A percentile compares a stretch with the other conserved stretches of the same genome.
Evolutionary conservation across 495 filamentous ascomycete species (phyloP).

Genomic region (Penicillium robsamsonii): DNA sequence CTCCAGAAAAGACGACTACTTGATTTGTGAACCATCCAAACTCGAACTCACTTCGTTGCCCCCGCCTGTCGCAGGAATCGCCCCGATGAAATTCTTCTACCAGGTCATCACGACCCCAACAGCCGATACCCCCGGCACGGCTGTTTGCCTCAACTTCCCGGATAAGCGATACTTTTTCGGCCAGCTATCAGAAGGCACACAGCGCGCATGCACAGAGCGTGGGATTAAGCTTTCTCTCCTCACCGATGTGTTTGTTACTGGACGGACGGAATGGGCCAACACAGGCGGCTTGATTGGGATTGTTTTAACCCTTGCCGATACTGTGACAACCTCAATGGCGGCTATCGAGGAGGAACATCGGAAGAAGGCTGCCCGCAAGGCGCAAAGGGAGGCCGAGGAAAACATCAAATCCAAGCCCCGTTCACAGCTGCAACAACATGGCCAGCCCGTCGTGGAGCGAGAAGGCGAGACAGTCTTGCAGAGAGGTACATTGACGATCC

Average conservation of each 20-base stretch:
- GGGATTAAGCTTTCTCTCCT: slow-evolving; percentile 59
- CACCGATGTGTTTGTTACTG: slow-evolving; percentile 76
- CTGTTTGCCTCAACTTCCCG: slow-evolving; percentile 72
- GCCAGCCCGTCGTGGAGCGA: slow-evolving; percentile 1
- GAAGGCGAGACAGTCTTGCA: slow-evolving; percentile 13
- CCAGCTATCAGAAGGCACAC: slow-evolving; percentile 76
- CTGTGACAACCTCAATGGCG: slow-evolving; percentile 30
- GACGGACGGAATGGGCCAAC: slow-evolving; percentile 68
- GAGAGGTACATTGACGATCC: slow-evolving; percentile 56
- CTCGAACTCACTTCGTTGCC: slow-evolving; percentile 10
- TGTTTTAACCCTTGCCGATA: slow-evolving; percentile 78
- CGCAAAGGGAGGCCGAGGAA: slow-evolving; percentile 14
- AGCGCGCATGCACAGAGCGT: slow-evolving; percentile 69
- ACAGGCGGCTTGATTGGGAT: slow-evolving; percentile 81
- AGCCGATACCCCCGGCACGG: slow-evolving; percentile 81
- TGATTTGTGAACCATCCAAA: slow-evolving; percentile 27
- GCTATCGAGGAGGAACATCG: slow-evolving; percentile 32
- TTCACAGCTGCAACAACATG: not conserved
- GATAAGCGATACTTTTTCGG: slow-evolving; percentile 85
- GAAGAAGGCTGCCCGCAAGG: slow-evolving; percentile 26
- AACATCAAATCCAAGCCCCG: not conserved
- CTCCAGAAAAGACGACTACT: slow-evolving; percentile 15
- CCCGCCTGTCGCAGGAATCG: not conserved
- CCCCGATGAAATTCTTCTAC: slow-evolving; percentile 65
- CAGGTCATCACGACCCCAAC: slow-evolving; percentile 82